A percentile compares a stretch with the other conserved stretches of the same genome.
These are phyloP conservation scores for Tetrastigma voinierianum DNA, from an alignment of 164 flowering plant species.

Conservation along the genomic window DNA sequence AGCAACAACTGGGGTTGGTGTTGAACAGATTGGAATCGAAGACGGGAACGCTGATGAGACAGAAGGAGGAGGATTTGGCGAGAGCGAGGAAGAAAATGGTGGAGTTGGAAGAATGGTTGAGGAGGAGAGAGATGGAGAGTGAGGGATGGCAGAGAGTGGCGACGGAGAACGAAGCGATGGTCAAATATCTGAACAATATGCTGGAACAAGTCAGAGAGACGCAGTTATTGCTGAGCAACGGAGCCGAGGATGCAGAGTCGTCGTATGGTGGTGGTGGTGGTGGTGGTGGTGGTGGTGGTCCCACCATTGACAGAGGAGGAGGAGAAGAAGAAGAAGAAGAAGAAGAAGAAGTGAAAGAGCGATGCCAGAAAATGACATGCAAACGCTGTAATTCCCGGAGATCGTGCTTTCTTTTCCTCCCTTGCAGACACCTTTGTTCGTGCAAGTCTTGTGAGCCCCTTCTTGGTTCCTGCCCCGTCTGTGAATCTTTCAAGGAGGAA, in stretches of 20 bases:
- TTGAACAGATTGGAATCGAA: constrained; percentile 30
- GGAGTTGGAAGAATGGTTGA: constrained; percentile 36
- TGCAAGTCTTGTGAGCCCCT: constrained; percentile 43
- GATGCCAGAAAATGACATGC: constrained; percentile 16
- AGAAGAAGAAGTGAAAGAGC: constrained; percentile 1
- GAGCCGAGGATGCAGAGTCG: constrained; percentile 19
- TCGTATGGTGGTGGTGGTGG: no score
- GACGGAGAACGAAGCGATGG: constrained; percentile 22
- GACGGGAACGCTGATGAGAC: constrained; percentile 19
- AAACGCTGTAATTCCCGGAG: constrained; percentile 18
- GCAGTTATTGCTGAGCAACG: not conserved
- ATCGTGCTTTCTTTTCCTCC: constrained; percentile 31
- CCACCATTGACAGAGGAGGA: not conserved
- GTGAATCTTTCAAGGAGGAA: constrained; percentile 35
- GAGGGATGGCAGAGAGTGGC: constrained; percentile 29
- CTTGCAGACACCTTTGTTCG: constrained; percentile 52
- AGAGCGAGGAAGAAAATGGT: constrained; percentile 25
- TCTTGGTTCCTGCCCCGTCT: constrained; percentile 41
- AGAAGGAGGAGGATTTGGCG: constrained; percentile 41
- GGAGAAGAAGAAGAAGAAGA: not conserved
- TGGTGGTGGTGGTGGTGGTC: constrained; percentile 4
- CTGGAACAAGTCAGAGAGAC: constrained; percentile 13
- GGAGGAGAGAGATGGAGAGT: constrained; percentile 31
- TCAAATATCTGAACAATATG: constrained; percentile 20
- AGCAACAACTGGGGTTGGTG: constrained; percentile 21